phyloP scores from a whole-genome alignment of 2,329 filamentous ascomycete species.

The Clonostachys sp. region DNA sequence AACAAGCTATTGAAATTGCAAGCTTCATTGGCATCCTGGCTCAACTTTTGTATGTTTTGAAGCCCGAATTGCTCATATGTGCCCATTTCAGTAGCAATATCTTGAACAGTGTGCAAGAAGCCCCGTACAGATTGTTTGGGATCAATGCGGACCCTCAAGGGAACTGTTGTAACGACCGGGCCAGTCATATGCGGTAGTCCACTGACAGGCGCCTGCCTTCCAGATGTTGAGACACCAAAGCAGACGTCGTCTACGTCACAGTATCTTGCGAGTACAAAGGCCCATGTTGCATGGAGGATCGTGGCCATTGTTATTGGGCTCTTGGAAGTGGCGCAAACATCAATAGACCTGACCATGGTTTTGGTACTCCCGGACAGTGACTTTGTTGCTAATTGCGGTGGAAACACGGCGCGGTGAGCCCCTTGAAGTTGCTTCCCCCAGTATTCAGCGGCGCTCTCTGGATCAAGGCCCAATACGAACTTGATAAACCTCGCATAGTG shows the following conservation, averaged over 20 bases:
- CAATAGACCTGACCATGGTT: no score
- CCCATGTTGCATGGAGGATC: conserved; percentile 10
- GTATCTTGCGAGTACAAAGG: conserved; percentile 9
- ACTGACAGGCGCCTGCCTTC: conserved; percentile 11
- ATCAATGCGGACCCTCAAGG: conserved; percentile 1
- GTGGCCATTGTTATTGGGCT: conserved; percentile 8
- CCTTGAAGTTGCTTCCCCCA: background rate
- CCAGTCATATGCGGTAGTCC: conserved; percentile 10
- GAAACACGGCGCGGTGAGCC: background rate
- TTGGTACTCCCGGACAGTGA: no score
- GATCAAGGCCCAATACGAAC: conserved; percentile 27
- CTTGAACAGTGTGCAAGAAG: conserved; percentile 2
- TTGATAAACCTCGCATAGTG: conserved; percentile 33
- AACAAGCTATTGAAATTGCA: conserved; percentile 10
- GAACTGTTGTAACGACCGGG: conserved; percentile 8
- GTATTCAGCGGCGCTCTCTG: background rate
- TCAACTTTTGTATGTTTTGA: conserved; percentile 8
- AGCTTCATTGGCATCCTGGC: conserved; percentile 2
- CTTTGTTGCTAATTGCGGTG: background rate
- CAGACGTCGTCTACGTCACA: conserved; percentile 7
- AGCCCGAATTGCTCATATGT: conserved; percentile 10
- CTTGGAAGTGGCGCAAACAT: no score
- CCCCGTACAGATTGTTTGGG: background rate
- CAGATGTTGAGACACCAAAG: conserved; percentile 15
- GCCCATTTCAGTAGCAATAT: conserved; percentile 4